A percentile compares a stretch with the other conserved stretches of the same genome.
These are phyloP conservation scores for Coniferiporia weirii DNA, from an alignment of 1,284 basidiomycete genomes.

Conservation along the genomic window DNA sequence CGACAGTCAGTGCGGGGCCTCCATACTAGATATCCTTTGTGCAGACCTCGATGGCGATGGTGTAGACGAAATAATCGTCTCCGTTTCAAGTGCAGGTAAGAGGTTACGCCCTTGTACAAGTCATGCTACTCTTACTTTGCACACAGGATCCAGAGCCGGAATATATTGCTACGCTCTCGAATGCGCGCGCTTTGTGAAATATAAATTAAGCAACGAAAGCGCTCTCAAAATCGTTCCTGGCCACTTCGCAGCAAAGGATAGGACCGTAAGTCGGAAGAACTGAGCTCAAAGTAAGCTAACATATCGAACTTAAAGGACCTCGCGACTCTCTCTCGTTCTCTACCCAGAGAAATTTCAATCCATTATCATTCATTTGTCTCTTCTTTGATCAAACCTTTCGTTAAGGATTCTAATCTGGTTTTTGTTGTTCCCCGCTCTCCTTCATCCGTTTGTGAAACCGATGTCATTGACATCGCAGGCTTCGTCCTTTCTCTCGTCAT, in stretches of 20 bases:
- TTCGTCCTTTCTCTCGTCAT: conserved; percentile 13
- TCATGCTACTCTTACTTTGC: background rate
- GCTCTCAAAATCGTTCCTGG: conserved; percentile 9
- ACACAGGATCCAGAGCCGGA: conserved; percentile 5
- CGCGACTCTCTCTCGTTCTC: conserved; percentile 1
- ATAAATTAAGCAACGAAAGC: conserved; percentile 8
- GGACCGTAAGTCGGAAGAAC: conserved; percentile 3
- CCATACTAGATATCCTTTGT: conserved; percentile 13
- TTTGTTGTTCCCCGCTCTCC: conserved; percentile 15
- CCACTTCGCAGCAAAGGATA: conserved; percentile 2
- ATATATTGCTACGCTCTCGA: conserved; percentile 13
- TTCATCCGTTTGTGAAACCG: conserved; percentile 11
- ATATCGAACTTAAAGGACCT: conserved; percentile 11
- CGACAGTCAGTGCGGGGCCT: background rate
- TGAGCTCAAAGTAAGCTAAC: background rate
- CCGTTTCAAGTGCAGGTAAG: conserved; percentile 11
- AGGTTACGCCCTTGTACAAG: background rate
- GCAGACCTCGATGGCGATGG: conserved; percentile 16
- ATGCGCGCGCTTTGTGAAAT: conserved; percentile 6
- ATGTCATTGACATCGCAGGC: conserved; percentile 13
- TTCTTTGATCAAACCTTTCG: conserved; percentile 11
- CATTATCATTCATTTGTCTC: conserved; percentile 9
- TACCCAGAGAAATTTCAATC: conserved; percentile 9
- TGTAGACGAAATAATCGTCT: conserved; percentile 15
- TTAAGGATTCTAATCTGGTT: conserved; percentile 13